A percentile compares a stretch with the other conserved stretches of the same genome.
phyloP scores from a whole-genome alignment of 2,329 filamentous ascomycete species.

The Ampelomyces quisqualis region DNA sequence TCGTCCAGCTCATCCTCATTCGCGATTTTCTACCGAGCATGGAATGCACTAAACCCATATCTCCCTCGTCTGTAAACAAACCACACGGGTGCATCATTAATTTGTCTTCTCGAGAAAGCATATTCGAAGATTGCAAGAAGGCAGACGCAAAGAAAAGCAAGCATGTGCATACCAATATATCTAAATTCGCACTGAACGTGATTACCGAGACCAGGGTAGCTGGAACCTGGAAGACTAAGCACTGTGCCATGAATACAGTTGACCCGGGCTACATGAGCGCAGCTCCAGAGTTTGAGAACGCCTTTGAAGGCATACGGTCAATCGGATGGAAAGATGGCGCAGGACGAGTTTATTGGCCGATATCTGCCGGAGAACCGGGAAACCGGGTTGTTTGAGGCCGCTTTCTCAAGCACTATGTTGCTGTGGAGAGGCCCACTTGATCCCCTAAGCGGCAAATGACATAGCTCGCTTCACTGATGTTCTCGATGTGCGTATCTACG shows the following conservation, averaged over 20 bases:
- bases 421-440: too few relatives aligned
- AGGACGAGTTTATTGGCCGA: constrained; percentile 12
- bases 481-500: too few relatives aligned
- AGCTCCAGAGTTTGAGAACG: constrained; percentile 12
- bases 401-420: constrained; percentile 18
- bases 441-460: too few relatives aligned
- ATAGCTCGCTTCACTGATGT: too few relatives aligned
- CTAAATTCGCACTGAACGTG: constrained; percentile 20
- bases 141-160: constrained; percentile 11
- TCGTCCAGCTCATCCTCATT: constrained; percentile 16
- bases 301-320: constrained; percentile 11
- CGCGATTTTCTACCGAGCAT: constrained; percentile 13
- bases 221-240: constrained; percentile 5
- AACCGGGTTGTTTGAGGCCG: constrained; percentile 7
- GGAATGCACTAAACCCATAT: not conserved
- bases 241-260: constrained; percentile 13
- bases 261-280: constrained; percentile 19
- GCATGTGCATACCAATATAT: constrained; percentile 18
- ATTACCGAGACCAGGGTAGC: constrained; percentile 16
- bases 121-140: constrained; percentile 10
- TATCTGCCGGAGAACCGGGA: constrained; percentile 12
- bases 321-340: constrained; percentile 16
- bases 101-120: constrained; percentile 18
- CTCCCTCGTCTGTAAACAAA: not conserved
- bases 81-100: constrained; percentile 16